Conservation (phyloP, 176 grass and related monocot species). For the Saccharum spontaneum region DNA sequence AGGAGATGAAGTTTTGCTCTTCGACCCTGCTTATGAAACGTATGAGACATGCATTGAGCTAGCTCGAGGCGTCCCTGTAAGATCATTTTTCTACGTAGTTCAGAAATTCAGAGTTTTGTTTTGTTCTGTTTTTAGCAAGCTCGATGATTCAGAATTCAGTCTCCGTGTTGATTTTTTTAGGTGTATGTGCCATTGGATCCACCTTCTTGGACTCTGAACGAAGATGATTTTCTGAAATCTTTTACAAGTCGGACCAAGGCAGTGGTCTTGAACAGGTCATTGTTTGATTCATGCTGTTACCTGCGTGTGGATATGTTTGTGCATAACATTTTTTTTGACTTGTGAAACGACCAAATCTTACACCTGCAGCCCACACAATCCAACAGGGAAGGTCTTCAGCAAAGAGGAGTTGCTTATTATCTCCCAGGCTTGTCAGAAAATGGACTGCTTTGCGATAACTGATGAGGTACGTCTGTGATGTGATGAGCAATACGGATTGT, state of each 20-base stretch:
- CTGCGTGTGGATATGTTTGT: not conserved
- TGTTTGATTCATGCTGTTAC: not conserved
- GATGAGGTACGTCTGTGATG: slow-evolving; percentile 59
- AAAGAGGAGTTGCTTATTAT: slow-evolving; percentile 63
- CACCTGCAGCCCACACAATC: slow-evolving; percentile 82
- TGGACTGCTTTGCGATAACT: slow-evolving; percentile 77
- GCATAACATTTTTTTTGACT: not conserved
- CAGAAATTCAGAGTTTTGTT: not conserved
- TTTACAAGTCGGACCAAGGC: slow-evolving; percentile 87
- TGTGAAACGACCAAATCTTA: slow-evolving; percentile 29
- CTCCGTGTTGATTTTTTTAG: slow-evolving; percentile 37
- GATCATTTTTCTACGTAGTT: not conserved
- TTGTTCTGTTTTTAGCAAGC: not conserved
- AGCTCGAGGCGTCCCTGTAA: slow-evolving; percentile 78
- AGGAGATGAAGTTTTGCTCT: slow-evolving; percentile 81
- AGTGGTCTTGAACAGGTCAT: slow-evolving; percentile 84
- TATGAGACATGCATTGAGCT: slow-evolving; percentile 78
- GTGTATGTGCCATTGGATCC: slow-evolving; percentile 85
- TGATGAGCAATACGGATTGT: not conserved
- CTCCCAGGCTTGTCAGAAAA: slow-evolving; percentile 61
- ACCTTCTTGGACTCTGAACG: slow-evolving; percentile 71
- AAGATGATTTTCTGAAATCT: slow-evolving; percentile 59
- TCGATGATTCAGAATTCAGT: not conserved
- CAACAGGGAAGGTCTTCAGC: slow-evolving; percentile 89
- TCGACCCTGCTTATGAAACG: slow-evolving; percentile 84